These are phyloP conservation scores for Excoecaria agallocha DNA, from an alignment of 345 rosid genomes.

Conservation along the genomic window DNA sequence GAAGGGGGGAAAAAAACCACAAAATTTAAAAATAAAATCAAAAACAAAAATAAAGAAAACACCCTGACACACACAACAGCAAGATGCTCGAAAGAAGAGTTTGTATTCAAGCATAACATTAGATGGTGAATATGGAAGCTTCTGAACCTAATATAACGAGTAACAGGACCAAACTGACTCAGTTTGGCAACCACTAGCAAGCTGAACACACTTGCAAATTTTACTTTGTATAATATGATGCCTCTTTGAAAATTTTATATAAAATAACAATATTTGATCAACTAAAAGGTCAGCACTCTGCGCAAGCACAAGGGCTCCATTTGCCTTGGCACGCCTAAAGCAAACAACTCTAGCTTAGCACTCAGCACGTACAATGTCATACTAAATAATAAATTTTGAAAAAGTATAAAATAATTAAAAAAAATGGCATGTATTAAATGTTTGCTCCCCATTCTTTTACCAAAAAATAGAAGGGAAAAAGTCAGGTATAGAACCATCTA, in stretches of 20 bases:
- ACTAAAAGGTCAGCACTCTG: conserved; percentile 3
- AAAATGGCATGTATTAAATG: no score
- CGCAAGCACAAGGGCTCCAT: neutral
- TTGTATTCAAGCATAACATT: conserved; percentile 7
- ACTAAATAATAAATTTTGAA: neutral
- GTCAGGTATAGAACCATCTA: neutral
- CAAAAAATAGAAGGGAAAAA: neutral
- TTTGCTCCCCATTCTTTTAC: neutral
- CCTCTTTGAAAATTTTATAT: neutral
- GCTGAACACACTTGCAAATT: conserved; percentile 8
- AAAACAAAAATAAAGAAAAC: neutral
- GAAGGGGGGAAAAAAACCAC: neutral
- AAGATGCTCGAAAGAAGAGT: conserved; percentile 5
- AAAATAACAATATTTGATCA: conserved; percentile 2
- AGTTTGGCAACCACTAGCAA: conserved; percentile 3
- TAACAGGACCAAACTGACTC: neutral
- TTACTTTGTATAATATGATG: neutral
- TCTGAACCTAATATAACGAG: conserved; percentile 4
- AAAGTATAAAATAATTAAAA: neutral
- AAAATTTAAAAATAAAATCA: neutral
- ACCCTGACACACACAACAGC: conserved; percentile 11
- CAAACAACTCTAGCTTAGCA: neutral
- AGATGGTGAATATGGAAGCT: conserved; percentile 5
- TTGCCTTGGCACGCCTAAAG: conserved; percentile 9
- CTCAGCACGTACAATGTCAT: conserved; percentile 3